Base-by-base conservation (phyloP, 306 rosid species). In the Erythrophleum fordii region DNA sequence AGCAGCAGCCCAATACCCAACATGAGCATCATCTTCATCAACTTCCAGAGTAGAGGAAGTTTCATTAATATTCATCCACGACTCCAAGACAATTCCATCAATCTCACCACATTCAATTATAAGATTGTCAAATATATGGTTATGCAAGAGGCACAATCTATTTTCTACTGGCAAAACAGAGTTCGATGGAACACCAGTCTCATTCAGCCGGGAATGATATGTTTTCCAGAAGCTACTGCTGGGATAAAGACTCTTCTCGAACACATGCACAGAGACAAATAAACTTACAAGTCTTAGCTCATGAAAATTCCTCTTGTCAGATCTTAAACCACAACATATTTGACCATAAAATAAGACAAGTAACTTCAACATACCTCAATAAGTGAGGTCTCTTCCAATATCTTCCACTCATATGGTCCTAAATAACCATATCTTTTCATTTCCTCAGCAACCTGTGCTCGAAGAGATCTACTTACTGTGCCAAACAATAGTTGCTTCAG, bases 151-250 rank as follows among this genome's bases (percentile, higher is more conserved):
- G 77, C 42, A 72, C 82, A 89, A 85, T 81, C 75, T 79, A 85
- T 83, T 80, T 85, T 84, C 91, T 46, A 69, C 66, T 6, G 87
- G 87, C 56, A 85, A 78, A 81, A 58, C 88, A 82, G 95, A 81
- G 71, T 83, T 86, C 66, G 89, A 77, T 78, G 90, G 87, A 83
- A 77, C 44, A 42, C 81, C 80, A 82, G 72, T 67, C 83, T 89
- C 86, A 80, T 85, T 89, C 84, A 84, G 89, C 77, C 84, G 88
- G 83, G 52, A 85, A 77, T 81, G 86, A 85, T 88, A 92, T 29
- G 93, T 93, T 83, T 86, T 91, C 99, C 97, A 95, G 94, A 92
- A 95, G 80, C 93, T 88, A 77, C 92, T 89, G 92, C 97, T 90
- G 42, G 97, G 95, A 84, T 95, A 95, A 85, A 91, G 93, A 83